Conservation (phyloP, 345 rosid species). For the Psidium friedrichsthalianum region DNA sequence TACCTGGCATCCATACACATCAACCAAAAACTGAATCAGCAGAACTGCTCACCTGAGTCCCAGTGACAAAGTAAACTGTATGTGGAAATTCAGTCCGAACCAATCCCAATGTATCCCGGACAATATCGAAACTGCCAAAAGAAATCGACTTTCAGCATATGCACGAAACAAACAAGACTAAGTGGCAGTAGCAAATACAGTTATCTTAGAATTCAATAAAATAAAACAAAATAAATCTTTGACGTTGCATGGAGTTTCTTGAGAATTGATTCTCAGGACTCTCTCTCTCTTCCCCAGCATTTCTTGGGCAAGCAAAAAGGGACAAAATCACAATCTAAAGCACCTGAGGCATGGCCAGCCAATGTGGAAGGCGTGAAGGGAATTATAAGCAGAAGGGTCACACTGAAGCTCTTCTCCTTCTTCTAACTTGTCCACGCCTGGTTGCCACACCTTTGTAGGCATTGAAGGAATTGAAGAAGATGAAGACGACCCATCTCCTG, state of each 20-base stretch:
- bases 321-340: not conserved
- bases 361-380: conserved; percentile 79
- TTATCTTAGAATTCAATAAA: not conserved
- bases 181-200: not conserved
- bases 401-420: conserved; percentile 97
- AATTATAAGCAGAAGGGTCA: conserved; percentile 82
- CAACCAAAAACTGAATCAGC: not conserved
- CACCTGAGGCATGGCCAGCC: conserved; percentile 99
- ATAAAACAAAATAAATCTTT: not conserved
- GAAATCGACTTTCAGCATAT: not conserved
- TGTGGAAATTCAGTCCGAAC: conserved; percentile 85
- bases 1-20: not conserved
- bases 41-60: conserved; percentile 59
- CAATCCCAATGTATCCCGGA: conserved; percentile 75
- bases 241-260: too few relatives aligned
- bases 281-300: not conserved
- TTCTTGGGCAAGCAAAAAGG: not conserved
- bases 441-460: conserved; percentile 89
- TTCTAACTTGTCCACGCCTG: conserved; percentile 90
- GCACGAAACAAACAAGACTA: not conserved
- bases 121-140: conserved; percentile 65
- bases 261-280: not conserved
- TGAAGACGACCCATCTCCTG: conserved; percentile 48
- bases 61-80: conserved; percentile 70
- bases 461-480: conserved; percentile 40